phyloP scores from a whole-genome alignment of 768 basidiomycete species.

The Auriscalpium microsporum region DNA sequence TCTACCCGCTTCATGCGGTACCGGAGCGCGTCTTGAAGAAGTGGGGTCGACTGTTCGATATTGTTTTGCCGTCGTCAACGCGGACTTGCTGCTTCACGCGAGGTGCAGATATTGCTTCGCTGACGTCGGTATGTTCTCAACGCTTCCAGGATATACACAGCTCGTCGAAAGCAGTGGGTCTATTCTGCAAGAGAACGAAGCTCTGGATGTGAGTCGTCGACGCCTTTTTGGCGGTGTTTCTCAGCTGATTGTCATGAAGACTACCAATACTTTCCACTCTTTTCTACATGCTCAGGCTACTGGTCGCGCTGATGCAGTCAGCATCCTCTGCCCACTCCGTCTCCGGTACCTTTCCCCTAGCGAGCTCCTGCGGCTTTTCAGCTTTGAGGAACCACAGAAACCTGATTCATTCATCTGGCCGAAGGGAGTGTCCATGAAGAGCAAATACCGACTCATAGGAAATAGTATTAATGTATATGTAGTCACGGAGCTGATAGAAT shows the following conservation, averaged over 20 bases:
- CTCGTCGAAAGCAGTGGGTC: conserved; percentile 75
- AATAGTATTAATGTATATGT: conserved; percentile 80
- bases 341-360: conserved; percentile 70
- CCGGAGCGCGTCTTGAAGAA: conserved; percentile 57
- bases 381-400: conserved; percentile 32
- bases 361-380: conserved; percentile 64
- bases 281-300: conserved; percentile 40
- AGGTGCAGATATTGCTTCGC: conserved; percentile 32
- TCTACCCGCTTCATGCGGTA: conserved; percentile 26
- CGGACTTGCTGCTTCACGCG: conserved; percentile 77
- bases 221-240: neutral
- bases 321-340: conserved; percentile 47
- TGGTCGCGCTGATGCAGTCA: conserved; percentile 36
- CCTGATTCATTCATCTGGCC: conserved; percentile 52
- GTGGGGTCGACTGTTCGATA: conserved; percentile 78
- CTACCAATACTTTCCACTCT: conserved; percentile 44
- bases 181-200: conserved; percentile 62
- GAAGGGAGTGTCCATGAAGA: conserved; percentile 46
- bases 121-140: neutral
- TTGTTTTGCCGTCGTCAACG: conserved; percentile 52
- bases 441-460: conserved; percentile 69
- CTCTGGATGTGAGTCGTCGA: conserved; percentile 44
- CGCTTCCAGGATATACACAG: conserved; percentile 56
- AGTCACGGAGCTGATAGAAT: conserved; percentile 51
- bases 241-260: conserved; percentile 32